These are phyloP conservation scores for Lactarius hatsudake DNA, from an alignment of 768 basidiomycete genomes.

Conservation along the genomic window DNA sequence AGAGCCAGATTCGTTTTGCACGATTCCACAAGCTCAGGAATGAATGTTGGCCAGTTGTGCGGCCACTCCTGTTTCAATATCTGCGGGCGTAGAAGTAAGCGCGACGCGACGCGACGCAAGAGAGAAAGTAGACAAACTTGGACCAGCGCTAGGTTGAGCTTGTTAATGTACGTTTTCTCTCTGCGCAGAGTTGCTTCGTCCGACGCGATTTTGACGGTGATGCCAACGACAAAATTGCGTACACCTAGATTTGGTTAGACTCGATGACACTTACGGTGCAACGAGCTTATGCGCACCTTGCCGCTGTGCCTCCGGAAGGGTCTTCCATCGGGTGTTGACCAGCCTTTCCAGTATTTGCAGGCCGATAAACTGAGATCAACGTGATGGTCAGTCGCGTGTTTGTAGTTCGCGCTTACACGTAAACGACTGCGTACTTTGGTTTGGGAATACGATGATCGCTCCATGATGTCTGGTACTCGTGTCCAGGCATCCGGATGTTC, in stretches of 20 bases:
- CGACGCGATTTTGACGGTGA: constrained; percentile 89
- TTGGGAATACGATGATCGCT: constrained; percentile 79
- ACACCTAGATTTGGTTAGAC: constrained; percentile 57
- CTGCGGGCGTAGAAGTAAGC: constrained; percentile 41
- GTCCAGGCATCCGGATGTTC: constrained; percentile 98
- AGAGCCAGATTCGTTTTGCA: constrained; percentile 94
- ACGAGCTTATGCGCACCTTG: constrained; percentile 53
- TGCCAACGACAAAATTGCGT: constrained; percentile 91
- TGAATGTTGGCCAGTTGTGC: constrained; percentile 98
- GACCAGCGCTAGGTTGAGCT: constrained; percentile 93
- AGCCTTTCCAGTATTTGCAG: constrained; percentile 96
- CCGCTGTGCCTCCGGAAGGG: constrained; percentile 89
- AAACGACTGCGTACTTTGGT: constrained; percentile 55
- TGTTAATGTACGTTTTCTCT: constrained; percentile 94
- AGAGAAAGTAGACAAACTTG: constrained; percentile 52
- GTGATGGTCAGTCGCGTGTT: constrained; percentile 5
- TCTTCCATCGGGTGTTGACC: constrained; percentile 93
- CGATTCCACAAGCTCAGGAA: constrained; percentile 93
- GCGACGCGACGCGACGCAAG: constrained; percentile 8
- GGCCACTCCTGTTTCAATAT: constrained; percentile 99
- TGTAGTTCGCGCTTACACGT: background rate
- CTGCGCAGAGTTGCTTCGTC: constrained; percentile 86
- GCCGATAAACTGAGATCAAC: constrained; percentile 56
- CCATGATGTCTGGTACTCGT: constrained; percentile 90
- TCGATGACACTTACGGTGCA: constrained; percentile 9